Evolutionary conservation across 257 asterid species (phyloP), one percentile per base, ranked within the genome.

Genomic region (Thymus quinquecostatus): DNA sequence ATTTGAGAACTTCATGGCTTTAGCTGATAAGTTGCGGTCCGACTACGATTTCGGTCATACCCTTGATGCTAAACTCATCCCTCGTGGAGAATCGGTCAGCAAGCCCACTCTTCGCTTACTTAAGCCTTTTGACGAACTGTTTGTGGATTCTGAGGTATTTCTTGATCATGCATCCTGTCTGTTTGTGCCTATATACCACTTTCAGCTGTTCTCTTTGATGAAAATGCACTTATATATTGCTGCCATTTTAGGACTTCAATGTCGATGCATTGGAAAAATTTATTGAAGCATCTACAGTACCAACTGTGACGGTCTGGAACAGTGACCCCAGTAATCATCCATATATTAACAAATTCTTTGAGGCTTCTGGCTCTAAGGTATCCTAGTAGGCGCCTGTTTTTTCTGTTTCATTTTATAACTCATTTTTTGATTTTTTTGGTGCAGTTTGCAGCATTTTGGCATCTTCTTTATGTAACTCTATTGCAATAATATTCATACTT

Each of bases 91-190:
- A 47, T 34, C 77, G n/a, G 96, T 88, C 67, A 84, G 75, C 74
- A 84, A 83, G 81, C 92, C 98, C 43, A 87, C 94, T 49, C 75
- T 92, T 66, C 93, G 96, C 51, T 58, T 92, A 75, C 78, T 89
- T 38, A 92, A 92, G 88, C 96, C 96, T 70, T 92, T 92, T 33
- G 98, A 92, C 80, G 96, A 88, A 72, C 79, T 80, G 27, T 60
- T 87, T 65, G 88, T 84, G 29, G 98, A 92, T 78, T 77, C 65
- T 45, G 83, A 92, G 91, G 98, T 88, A 78, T 57, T 66, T 29
- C 43, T 30, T 1, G 8, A 8, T 10, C 58, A 33, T 60, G 30
- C 57, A 27, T 54, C 6, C 2, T 14, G 59, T 45, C 60, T 41
- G 1, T 53, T 33, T 6, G 58, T 32, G 1, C 12, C 8, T 59